Base-by-base conservation (phyloP, 2,329 filamentous ascomycete species). In the Helotiales sp. region DNA sequence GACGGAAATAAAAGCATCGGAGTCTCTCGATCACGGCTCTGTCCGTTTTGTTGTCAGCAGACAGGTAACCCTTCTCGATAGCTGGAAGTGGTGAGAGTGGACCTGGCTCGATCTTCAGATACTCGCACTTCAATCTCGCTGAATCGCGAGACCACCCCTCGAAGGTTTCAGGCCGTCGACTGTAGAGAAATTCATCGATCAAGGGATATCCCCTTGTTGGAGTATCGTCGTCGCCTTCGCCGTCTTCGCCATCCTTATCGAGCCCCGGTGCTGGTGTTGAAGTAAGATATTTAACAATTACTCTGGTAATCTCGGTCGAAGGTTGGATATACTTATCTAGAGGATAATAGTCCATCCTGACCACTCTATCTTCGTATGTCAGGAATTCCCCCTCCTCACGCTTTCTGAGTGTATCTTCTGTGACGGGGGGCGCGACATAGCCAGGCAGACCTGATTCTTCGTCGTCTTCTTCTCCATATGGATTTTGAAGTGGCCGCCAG, bases 11-110 rank as follows among this genome's bases (percentile, higher is more conserved):
- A 17, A 38, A 55, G 8, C 50, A 31, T 6, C 52, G 47, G 2
- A 59, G 48, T 33, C 57, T 27, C 19, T 51, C 52, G 10, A 59
- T 44, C 22, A 59, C 12, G 29, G 44, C 38, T 42, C 36, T 29
- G 33, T 59, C 46, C 7, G 15, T 10, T 10, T 30, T 17, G 7
- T 38, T 46, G 9, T 19, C 17, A 5, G 10, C 31, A 31, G 51
- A 40, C 15, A 59, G 48, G 15, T 38, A 40, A 42, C 47, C 25
- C 12, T 55, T 33, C 29, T 55, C 47, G n/a, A 25, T 17, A 15
- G 17, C 30, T 27, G 31, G 22, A 13, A 27, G 34, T 8, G 22
- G 13, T 8, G 25, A n/a, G 1, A 48, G 19, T 30, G 13, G 17
- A 5, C 40, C 22, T 25, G 40, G 5, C 5, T 33, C 13, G 38